These are phyloP conservation scores for Malus domestica DNA, from an alignment of 306 rosid species.

Conservation along the genomic window ASM211411v1 NC_041793.1:32443501-32444000, in stretches of 20 bases:
- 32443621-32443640: too few relatives aligned
- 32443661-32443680: neutral
- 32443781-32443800: too few relatives aligned
- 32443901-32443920: fast-evolving
- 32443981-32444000: neutral
- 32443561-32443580: neutral
- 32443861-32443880: too few relatives aligned
- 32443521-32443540: neutral
- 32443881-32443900: neutral
- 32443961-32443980: neutral
- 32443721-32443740: too few relatives aligned
- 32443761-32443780: too few relatives aligned
- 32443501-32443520: neutral
- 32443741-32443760: too few relatives aligned
- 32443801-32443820: too few relatives aligned
- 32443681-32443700: neutral
- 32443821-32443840: fast-evolving
- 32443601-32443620: neutral
- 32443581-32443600: neutral
- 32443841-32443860: too few relatives aligned
- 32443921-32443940: neutral
- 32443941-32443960: neutral
- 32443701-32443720: too few relatives aligned
- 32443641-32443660: too few relatives aligned
- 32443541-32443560: neutral